Evolutionary conservation across 495 filamentous ascomycete genomes (phyloP), one percentile per base, ranked within the genome.

Genomic region (Collariella sp.): DNA sequence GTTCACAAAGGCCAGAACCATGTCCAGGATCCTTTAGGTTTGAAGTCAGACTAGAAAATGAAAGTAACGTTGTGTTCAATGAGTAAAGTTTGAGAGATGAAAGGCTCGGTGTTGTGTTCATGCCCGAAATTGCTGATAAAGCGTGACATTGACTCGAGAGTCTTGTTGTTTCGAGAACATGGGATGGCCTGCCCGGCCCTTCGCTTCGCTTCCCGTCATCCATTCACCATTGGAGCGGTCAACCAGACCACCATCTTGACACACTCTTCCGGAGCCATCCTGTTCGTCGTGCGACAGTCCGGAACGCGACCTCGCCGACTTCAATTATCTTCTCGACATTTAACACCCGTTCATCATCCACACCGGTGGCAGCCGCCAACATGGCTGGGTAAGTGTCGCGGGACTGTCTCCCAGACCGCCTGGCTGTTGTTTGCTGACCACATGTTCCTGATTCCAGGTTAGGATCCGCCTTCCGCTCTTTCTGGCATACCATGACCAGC

Each of bases 401-500:
- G 7, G 13, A 53, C n/a, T 15, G 5, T 36, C 10, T 24, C 31
- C 42, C 31, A 9, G n/a, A 42, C 11, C 38, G 5, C 13, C 23
- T 40, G 36, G 53, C 10, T 19, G 33, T 33, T 22, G 43, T 20
- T 42, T 54, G 34, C 57, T 58, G 43, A 58, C 54, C 18, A 16
- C 5, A 3, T 24, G 12, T 26, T 44, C 16, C 46, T 26, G 38
- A 12, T 26, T 54, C 1, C 47, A 66, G 63, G 11, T 15, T 66
- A 50, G 61, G 61, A 48, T 51, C 53, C 35, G 58, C 58, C 49
- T 67, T 67, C 43, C 54, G 55, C 33, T 59, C 54, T 9, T 89
- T 96, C 72, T 96, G 91, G 91, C 91, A 97, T 78, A 86, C 89
- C 49, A 93, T 96, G 89, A 95, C 89, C 65, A 80, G 76, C 58